Evolutionary conservation across 805 yeast genomes (phyloP).

Genomic region (Kazachstania taianensis): DNA sequence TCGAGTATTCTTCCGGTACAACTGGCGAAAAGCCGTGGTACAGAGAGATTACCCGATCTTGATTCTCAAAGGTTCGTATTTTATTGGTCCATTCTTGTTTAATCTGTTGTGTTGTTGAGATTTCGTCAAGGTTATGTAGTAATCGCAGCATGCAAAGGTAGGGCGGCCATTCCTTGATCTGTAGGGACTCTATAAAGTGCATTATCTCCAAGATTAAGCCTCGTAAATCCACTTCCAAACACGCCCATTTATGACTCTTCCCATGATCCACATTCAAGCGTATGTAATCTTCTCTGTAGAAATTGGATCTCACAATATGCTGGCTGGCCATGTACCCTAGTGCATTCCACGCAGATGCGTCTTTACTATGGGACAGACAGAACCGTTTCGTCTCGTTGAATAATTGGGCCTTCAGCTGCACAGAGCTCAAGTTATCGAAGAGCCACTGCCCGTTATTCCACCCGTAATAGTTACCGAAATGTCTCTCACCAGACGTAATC

Average conservation of each 20-base stretch:
- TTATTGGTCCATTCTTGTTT: constrained; percentile 12
- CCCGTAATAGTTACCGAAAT: constrained; percentile 32
- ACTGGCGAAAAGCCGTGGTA: constrained; percentile 7
- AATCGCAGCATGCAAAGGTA: constrained; percentile 15
- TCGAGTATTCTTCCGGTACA: constrained; percentile 4
- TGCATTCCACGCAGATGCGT: constrained; percentile 31
- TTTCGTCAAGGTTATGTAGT: too few species aligned
- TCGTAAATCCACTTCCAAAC: constrained; percentile 1
- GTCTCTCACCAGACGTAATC: constrained; percentile 24
- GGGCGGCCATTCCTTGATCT: constrained; percentile 20
- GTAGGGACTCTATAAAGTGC: constrained; percentile 11
- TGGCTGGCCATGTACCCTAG: constrained; percentile 15
- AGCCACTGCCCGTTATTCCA: constrained; percentile 32
- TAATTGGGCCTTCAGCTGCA: constrained; percentile 6
- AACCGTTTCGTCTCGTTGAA: constrained; percentile 14
- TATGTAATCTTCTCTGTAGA: constrained; percentile 8
- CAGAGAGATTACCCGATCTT: constrained; percentile 4
- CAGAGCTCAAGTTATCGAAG: constrained; percentile 15
- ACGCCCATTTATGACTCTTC: neutral
- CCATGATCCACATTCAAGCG: neutral
- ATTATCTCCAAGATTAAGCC: constrained; percentile 5
- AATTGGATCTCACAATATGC: neutral
- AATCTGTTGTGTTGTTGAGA: constrained; percentile 1
- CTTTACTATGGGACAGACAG: constrained; percentile 21
- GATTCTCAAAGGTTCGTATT: constrained; percentile 9